Percentiles rank a stretch among this genome's conserved stretches.
phyloP scores from a whole-genome alignment of 495 filamentous ascomycete species.

The Tuber calosporum region DNA sequence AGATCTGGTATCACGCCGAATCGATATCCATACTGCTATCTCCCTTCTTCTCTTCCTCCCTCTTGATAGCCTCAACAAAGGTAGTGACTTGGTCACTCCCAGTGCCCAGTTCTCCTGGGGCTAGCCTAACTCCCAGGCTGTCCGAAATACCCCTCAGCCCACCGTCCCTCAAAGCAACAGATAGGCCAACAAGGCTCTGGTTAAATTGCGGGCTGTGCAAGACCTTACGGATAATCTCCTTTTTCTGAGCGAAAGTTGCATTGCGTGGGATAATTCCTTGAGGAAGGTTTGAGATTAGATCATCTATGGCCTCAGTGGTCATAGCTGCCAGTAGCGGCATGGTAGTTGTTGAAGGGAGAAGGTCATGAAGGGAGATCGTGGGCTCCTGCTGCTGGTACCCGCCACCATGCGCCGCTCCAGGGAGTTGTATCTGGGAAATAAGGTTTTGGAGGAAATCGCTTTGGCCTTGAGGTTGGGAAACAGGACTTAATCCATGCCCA shows the following conservation, averaged over 20 bases:
- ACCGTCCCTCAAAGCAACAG: conserved; percentile 83
- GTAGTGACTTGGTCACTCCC: conserved; percentile 83
- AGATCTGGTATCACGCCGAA: conserved; percentile 5
- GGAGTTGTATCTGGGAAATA: conserved; percentile 51
- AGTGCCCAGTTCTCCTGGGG: conserved; percentile 61
- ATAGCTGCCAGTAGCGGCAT: conserved; percentile 67
- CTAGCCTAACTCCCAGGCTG: conserved; percentile 66
- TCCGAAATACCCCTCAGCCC: conserved; percentile 83
- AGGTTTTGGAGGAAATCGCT: conserved; percentile 76
- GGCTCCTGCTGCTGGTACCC: conserved; percentile 49
- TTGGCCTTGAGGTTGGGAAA: conserved; percentile 59
- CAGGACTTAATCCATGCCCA: conserved; percentile 44
- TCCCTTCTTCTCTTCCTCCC: conserved; percentile 54
- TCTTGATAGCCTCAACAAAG: conserved; percentile 80
- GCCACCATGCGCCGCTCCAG: conserved; percentile 17
- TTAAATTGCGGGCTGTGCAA: conserved; percentile 85
- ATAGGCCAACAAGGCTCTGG: conserved; percentile 77
- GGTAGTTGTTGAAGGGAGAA: conserved; percentile 68
- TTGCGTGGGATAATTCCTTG: conserved; percentile 47
- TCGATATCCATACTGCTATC: conserved; percentile 27
- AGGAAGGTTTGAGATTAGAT: conserved; percentile 69
- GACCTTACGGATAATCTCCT: conserved; percentile 68
- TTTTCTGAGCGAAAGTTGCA: conserved; percentile 64
- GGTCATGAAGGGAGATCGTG: conserved; percentile 75
- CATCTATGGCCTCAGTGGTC: conserved; percentile 58